phyloP scores from a whole-genome alignment of 1,139 yeast species.

The Spencermartinsiella ligniputridi region DNA sequence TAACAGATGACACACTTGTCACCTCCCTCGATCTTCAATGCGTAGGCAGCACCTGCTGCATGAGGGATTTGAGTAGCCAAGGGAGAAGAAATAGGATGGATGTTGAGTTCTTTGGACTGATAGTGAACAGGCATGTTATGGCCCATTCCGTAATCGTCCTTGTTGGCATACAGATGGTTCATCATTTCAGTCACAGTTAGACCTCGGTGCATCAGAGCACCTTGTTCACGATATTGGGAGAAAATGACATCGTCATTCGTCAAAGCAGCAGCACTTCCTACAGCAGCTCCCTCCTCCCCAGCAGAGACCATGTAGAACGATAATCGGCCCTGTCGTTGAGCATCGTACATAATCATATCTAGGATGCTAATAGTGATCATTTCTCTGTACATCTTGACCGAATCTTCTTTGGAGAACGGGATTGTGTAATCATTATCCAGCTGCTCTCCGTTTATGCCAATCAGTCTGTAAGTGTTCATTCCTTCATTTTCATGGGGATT shows the following conservation, averaged over 20 bases:
- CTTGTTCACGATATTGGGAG: slow-evolving; percentile 36
- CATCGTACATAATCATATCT: slow-evolving; percentile 36
- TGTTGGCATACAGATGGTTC: slow-evolving; percentile 34
- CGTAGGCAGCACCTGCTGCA: slow-evolving; percentile 38
- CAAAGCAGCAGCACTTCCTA: slow-evolving; percentile 36
- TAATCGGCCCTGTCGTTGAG: slow-evolving; percentile 36
- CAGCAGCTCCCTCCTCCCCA: slow-evolving; percentile 37
- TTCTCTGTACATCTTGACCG: slow-evolving; percentile 31
- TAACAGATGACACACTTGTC: slow-evolving; percentile 31
- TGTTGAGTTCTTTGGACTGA: slow-evolving; percentile 27
- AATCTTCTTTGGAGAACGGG: slow-evolving; percentile 26
- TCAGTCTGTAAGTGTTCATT: slow-evolving; percentile 30
- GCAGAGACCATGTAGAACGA: slow-evolving; percentile 37
- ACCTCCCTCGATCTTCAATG: slow-evolving; percentile 30
- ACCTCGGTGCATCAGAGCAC: slow-evolving; percentile 34
- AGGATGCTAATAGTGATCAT: slow-evolving; percentile 33
- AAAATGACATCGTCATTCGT: slow-evolving; percentile 31
- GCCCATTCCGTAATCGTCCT: slow-evolving; percentile 32
- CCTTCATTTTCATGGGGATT: slow-evolving; percentile 24
- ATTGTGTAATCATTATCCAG: slow-evolving; percentile 25
- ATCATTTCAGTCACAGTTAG: slow-evolving; percentile 32
- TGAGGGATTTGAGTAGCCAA: slow-evolving; percentile 37
- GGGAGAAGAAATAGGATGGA: slow-evolving; percentile 37
- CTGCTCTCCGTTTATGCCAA: slow-evolving; percentile 30
- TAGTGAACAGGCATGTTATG: slow-evolving; percentile 37